Evolutionary conservation across 2,329 filamentous ascomycete species (phyloP).

Genomic region (Dryadomyces sulphureus): DNA sequence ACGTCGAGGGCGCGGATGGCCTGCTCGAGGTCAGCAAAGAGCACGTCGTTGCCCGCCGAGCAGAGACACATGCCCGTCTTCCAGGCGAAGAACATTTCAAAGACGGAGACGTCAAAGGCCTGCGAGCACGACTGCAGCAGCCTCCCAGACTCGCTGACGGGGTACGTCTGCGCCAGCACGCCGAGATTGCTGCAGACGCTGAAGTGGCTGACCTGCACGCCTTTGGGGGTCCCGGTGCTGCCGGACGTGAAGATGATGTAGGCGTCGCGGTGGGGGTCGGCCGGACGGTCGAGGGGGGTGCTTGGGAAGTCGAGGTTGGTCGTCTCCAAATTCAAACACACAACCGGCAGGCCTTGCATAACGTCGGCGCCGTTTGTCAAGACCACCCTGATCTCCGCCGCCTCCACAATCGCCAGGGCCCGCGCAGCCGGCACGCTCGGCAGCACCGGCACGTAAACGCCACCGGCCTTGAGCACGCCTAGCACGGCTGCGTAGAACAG

Average conservation of each 20-base stretch:
- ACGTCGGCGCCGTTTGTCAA: conserved; percentile 15
- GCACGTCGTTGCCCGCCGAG: conserved; percentile 54
- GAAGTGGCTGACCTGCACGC: conserved; percentile 60
- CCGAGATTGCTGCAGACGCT: conserved; percentile 68
- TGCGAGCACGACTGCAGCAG: conserved; percentile 73
- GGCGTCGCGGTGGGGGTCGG: conserved; percentile 38
- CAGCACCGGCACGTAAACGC: conserved; percentile 66
- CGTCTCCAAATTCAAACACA: conserved; percentile 20
- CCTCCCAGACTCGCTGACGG: conserved; percentile 33
- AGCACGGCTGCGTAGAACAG: conserved; percentile 61
- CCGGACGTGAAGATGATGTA: conserved; percentile 78
- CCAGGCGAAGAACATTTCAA: conserved; percentile 84
- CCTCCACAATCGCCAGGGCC: conserved; percentile 43
- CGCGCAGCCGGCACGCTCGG: conserved; percentile 53
- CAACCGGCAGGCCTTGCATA: neutral
- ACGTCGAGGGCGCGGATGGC: conserved; percentile 48
- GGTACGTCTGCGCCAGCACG: conserved; percentile 51
- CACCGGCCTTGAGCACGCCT: conserved; percentile 58
- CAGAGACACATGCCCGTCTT: conserved; percentile 65
- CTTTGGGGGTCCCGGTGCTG: conserved; percentile 68
- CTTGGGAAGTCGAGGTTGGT: conserved; percentile 10
- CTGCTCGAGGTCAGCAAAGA: conserved; percentile 58
- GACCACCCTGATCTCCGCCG: conserved; percentile 37
- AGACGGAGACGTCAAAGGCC: conserved; percentile 77
- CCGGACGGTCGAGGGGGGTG: conserved; percentile 20